Conservation (phyloP, 225 moss, liverwort and hornwort species). For the Pseudoscleropodium purum region DNA sequence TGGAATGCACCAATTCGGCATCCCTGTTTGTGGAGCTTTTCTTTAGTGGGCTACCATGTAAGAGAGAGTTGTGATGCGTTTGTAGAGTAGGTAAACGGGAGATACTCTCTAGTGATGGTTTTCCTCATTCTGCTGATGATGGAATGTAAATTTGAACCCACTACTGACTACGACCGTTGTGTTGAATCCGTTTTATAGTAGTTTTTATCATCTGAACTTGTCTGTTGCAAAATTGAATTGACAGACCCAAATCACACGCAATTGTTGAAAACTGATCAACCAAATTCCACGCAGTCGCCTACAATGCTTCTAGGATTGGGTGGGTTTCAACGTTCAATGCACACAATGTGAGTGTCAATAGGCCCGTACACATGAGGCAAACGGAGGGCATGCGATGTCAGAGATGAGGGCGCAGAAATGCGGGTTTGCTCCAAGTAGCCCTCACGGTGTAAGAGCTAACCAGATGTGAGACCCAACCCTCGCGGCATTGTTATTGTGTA, state of each 20-base stretch:
- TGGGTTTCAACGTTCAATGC: not conserved
- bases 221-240: not conserved
- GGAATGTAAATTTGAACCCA: not conserved
- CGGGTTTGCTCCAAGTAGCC: no score
- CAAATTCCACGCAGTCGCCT: not conserved
- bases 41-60: not conserved
- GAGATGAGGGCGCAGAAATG: no score
- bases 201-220: not conserved
- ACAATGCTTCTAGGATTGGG: not conserved
- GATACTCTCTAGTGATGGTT: not conserved
- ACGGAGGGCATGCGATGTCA: no score
- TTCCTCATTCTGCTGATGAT: not conserved
- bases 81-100: not conserved
- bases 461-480: no score
- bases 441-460: no score
- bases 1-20: not conserved
- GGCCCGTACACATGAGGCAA: no score
- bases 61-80: not conserved
- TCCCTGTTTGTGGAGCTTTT: not conserved
- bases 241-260: not conserved
- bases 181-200: not conserved
- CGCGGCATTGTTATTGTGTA: no score
- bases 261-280: not conserved
- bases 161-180: not conserved
- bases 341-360: not conserved